Evolutionary conservation across 139 green algal species (phyloP).

Genomic region (Coccomyxa sp.): DNA sequence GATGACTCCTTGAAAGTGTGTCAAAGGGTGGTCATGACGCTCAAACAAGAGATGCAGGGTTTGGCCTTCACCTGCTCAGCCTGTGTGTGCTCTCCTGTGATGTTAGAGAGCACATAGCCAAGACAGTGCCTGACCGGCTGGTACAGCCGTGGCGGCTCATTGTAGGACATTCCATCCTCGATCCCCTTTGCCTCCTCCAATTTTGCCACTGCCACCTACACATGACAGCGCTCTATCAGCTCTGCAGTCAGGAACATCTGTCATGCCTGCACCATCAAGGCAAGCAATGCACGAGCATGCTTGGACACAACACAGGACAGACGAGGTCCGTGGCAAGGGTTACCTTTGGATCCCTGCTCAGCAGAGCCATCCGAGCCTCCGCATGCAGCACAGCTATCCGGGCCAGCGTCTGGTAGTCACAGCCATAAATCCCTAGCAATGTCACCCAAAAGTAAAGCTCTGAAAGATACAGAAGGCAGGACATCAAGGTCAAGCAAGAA

Average conservation of each 20-base stretch:
- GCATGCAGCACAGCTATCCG: slow-evolving; percentile 8
- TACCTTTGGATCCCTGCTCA: not conserved
- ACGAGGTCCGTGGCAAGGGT: not conserved
- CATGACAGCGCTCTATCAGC: not conserved
- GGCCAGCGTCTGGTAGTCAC: slow-evolving; percentile 20
- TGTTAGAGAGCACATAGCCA: slow-evolving; percentile 36
- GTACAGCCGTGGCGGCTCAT: slow-evolving; percentile 49
- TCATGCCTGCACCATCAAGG: not conserved
- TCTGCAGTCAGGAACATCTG: not conserved
- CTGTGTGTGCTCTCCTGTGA: not conserved
- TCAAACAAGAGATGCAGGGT: no score
- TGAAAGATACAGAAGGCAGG: not conserved
- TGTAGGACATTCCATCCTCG: slow-evolving; percentile 38
- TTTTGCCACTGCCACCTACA: not conserved
- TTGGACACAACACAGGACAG: not conserved
- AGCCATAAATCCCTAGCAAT: slow-evolving; percentile 28
- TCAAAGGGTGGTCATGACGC: no score
- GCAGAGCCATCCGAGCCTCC: not conserved
- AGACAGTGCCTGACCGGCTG: slow-evolving; percentile 49
- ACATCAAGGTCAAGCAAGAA: not conserved
- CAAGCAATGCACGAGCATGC: not conserved
- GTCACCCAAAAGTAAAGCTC: no score
- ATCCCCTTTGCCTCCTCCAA: slow-evolving; percentile 12
- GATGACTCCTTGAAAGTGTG: no score
- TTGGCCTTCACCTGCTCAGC: slow-evolving; percentile 22